phyloP scores from a whole-genome alignment of 805 yeast species.

The Teunomyces funiuensis region DNA sequence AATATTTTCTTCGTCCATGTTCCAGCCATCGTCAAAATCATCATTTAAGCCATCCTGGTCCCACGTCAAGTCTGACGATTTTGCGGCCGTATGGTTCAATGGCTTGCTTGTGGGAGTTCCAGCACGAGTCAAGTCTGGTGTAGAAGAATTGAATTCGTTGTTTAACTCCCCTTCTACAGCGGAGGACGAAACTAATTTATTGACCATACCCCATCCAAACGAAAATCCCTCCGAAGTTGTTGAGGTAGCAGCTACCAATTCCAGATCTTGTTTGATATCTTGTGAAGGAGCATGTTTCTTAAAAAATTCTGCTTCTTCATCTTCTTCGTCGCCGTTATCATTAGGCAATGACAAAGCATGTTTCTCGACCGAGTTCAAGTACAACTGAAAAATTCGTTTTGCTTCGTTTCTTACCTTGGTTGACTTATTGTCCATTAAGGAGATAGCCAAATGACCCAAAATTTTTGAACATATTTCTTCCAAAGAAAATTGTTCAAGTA shows the following conservation, averaged over 20 bases:
- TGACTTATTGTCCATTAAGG: slow-evolving; percentile 70
- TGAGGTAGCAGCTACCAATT: slow-evolving; percentile 9
- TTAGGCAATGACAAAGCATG: slow-evolving; percentile 37
- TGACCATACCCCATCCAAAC: slow-evolving; percentile 40
- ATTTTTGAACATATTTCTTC: slow-evolving; percentile 78
- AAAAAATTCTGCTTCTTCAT: slow-evolving; percentile 40
- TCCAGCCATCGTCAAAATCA: slow-evolving; percentile 23
- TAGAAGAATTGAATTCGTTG: slow-evolving; percentile 36
- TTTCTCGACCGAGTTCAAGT: slow-evolving; percentile 42
- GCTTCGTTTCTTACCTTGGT: slow-evolving; percentile 72
- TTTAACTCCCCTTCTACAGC: slow-evolving; percentile 34
- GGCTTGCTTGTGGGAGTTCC: slow-evolving; percentile 24
- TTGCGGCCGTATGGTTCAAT: slow-evolving; percentile 1
- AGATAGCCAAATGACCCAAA: slow-evolving; percentile 80
- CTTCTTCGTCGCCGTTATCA: slow-evolving; percentile 37
- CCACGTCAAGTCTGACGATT: slow-evolving; percentile 2
- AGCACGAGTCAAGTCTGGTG: slow-evolving; percentile 34
- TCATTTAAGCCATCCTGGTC: slow-evolving; percentile 19
- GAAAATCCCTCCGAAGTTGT: slow-evolving; percentile 13
- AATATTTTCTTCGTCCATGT: slow-evolving; percentile 14
- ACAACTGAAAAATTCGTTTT: slow-evolving; percentile 59
- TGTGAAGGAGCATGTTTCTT: slow-evolving; percentile 22
- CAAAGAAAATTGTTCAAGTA: slow-evolving; percentile 66
- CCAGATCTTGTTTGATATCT: background rate
- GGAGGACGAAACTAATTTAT: slow-evolving; percentile 31